Evolutionary conservation across 176 grass and related monocot genomes (phyloP).

Genomic region (Carex littledalei): DNA sequence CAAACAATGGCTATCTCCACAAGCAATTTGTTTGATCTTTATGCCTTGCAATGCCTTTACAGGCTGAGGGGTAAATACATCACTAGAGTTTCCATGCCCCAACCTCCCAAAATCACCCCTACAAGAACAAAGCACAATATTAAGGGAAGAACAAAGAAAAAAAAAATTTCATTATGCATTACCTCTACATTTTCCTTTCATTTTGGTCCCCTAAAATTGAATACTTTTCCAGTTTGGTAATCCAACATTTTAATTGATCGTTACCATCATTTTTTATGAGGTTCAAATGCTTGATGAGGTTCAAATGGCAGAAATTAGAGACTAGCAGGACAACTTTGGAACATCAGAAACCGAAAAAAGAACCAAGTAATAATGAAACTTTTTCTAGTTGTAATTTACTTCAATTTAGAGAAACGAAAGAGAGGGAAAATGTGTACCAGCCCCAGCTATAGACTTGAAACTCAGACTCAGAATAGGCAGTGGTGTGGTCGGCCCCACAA

Average conservation of each 20-base stretch:
- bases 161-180: not conserved
- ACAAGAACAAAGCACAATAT: conserved; percentile 7
- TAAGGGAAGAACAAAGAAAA: not conserved
- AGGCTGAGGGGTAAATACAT: conserved; percentile 90
- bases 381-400: not conserved
- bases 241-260: not conserved
- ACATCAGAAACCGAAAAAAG: not conserved
- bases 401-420: not conserved
- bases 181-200: not conserved
- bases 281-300: not conserved
- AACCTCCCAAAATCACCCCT: conserved; percentile 97
- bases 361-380: not conserved
- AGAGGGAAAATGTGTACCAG: conserved; percentile 27
- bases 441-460: conserved; percentile 94
- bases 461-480: conserved; percentile 71
- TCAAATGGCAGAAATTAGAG: not conserved
- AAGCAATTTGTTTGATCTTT: conserved; percentile 93
- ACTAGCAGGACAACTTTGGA: not conserved
- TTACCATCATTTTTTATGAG: not conserved
- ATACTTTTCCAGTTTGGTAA: not conserved
- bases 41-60: conserved; percentile 82
- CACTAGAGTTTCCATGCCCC: conserved; percentile 87
- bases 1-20: conserved; percentile 94
- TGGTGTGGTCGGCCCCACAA: conserved; percentile 98
- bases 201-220: not conserved